Percentiles rank a stretch among this genome's conserved stretches.
phyloP scores from a whole-genome alignment of 176 grass and related monocot genomes.

The Pontederia crassipes region DNA sequence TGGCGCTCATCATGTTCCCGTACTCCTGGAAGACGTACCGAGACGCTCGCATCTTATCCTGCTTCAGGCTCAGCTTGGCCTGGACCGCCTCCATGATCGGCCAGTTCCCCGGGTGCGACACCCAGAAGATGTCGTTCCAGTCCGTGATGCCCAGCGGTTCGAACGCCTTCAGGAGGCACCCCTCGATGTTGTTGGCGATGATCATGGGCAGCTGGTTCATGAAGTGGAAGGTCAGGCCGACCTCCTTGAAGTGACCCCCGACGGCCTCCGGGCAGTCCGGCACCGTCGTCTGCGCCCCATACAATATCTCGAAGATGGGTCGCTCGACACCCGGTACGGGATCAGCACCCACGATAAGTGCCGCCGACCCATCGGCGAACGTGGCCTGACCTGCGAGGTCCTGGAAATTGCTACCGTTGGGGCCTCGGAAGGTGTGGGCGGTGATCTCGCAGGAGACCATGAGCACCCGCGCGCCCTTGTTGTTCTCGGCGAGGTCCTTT shows the following conservation, averaged over 20 bases:
- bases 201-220: no score
- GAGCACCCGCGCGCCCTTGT: slow-evolving; percentile 2
- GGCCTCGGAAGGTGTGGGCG: background rate
- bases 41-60: background rate
- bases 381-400: background rate
- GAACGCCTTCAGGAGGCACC: slow-evolving; percentile 1
- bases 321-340: background rate
- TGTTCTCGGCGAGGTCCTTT: background rate
- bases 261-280: background rate
- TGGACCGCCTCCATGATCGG: background rate
- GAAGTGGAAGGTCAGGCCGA: background rate
- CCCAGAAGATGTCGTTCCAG: slow-evolving; percentile 4
- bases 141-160: background rate
- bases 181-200: background rate
- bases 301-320: background rate
- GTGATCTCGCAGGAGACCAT: background rate
- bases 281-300: no score
- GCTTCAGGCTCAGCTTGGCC: background rate
- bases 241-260: background rate
- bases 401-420: background rate
- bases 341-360: background rate
- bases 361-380: background rate
- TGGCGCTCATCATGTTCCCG: background rate
- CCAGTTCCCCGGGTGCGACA: background rate
- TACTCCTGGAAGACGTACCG: background rate